Evolutionary conservation across 1,284 basidiomycete species (phyloP), one percentile per base, ranked within the genome.

Genomic region (Taiwanofungus camphoratus): DNA sequence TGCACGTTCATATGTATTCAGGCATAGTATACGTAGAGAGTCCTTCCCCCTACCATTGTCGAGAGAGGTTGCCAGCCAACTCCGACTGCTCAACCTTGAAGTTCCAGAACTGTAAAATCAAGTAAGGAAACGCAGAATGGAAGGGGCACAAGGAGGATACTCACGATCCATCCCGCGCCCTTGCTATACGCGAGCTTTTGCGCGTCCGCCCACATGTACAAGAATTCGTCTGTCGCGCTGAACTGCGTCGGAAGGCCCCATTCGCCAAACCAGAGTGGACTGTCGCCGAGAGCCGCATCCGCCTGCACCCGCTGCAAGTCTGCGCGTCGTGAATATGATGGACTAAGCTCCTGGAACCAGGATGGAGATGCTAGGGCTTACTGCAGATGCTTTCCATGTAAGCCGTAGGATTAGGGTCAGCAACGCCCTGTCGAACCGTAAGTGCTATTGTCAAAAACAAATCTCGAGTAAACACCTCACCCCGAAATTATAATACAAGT

Each of bases 401-500:
- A 0, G 85, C 82, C 0, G 74, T 62, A 26, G 73, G 69, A 48
- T 74, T 82, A 0, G 82, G 49, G 53, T 73, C 76, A 2, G 84
- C 82, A 4, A 87, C 82, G 37, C 85, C 85, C 76, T 85, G 51
- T 41, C 32, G 19, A 0, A 31, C 16, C 13, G 27, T 51, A 31
- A 54, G 34, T 12, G 23, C 36, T 7, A 34, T n/a, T 29, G 19
- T 5, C 24, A 5, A 21, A 7, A 6, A 18, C 12, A 15, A 9
- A 24, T 16, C 16, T 41, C 3, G 38, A 13, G 13, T 3, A 12
- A 34, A 26, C 16, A 52, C 20, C 58, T 38, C 65, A 83, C 81
- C 13, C 82, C 82, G 46, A 77, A 85, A 40, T 74, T 83, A 55
- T 86, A 87, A 57, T 87, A 88, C n/a, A 89, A 58, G 60, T 89